A percentile compares a stretch with the other conserved stretches of the same genome.
Evolutionary conservation across 177 flowering plant species (phyloP).

Genomic region (Telopea speciosissima): DNA sequence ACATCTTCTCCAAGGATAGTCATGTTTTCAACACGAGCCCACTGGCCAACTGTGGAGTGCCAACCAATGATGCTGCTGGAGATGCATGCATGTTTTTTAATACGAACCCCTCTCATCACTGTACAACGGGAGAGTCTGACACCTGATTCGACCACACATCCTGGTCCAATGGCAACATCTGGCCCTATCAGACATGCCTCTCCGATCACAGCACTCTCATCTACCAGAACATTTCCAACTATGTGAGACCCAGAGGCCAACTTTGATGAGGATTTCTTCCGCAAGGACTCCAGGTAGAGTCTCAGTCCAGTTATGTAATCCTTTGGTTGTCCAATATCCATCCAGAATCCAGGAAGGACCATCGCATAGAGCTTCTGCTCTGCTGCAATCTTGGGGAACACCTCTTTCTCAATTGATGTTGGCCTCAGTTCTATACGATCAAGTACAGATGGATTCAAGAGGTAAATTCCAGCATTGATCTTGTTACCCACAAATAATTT

Average conservation of each 20-base stretch:
- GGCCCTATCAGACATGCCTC: conserved; percentile 94
- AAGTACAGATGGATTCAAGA: conserved; percentile 80
- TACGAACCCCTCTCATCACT: conserved; percentile 79
- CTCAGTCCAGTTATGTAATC: conserved; percentile 89
- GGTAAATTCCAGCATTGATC: conserved; percentile 94
- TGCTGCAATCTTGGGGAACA: conserved; percentile 82
- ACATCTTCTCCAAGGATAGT: conserved; percentile 96
- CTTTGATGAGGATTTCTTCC: conserved; percentile 56
- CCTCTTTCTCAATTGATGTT: conserved; percentile 88
- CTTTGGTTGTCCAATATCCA: conserved; percentile 96
- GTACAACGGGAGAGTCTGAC: conserved; percentile 92
- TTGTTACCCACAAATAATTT: conserved; percentile 91
- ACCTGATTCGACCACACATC: conserved; percentile 88
- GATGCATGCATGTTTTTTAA: conserved; percentile 85
- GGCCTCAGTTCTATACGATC: conserved; percentile 78
- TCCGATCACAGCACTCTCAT: conserved; percentile 77
- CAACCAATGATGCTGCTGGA: conserved; percentile 90
- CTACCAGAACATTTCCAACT: conserved; percentile 78
- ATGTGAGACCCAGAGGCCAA: conserved; percentile 60
- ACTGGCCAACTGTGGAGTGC: conserved; percentile 93
- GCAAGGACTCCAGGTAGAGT: conserved; percentile 70
- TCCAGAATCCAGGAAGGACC: conserved; percentile 96
- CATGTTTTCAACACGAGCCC: conserved; percentile 97
- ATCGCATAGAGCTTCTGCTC: conserved; percentile 74
- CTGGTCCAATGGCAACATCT: conserved; percentile 91